phyloP scores from a whole-genome alignment of 805 yeast species.

The Starmerella davenportii region DNA sequence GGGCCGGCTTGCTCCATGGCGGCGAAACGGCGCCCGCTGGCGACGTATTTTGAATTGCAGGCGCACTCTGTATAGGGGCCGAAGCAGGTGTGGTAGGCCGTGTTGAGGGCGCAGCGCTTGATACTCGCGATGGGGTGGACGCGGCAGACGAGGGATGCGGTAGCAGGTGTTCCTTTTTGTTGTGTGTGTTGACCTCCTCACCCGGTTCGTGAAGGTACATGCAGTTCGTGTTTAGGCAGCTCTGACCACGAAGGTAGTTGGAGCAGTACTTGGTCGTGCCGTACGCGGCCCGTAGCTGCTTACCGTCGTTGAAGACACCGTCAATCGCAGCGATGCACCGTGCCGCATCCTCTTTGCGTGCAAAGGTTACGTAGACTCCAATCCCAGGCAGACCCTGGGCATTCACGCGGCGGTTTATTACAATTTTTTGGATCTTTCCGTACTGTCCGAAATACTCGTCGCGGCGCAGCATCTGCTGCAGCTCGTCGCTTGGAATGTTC shows the following conservation, averaged over 20 bases:
- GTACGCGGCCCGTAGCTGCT: conserved; percentile 79
- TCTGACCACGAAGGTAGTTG: conserved; percentile 83
- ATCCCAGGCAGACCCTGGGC: conserved; percentile 53
- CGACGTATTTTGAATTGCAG: background rate
- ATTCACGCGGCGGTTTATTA: conserved; percentile 59
- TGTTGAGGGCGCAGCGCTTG: background rate
- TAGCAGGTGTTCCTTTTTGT: conserved; percentile 20
- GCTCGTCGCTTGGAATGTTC: conserved; percentile 64
- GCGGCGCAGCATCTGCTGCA: conserved; percentile 62
- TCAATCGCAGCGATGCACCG: conserved; percentile 80
- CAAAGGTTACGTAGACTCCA: conserved; percentile 89
- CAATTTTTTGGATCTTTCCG: conserved; percentile 86
- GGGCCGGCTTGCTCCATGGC: conserved; percentile 12
- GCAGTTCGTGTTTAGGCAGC: conserved; percentile 96
- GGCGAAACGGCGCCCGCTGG: conserved; percentile 3
- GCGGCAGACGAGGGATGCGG: conserved; percentile 1
- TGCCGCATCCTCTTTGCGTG: conserved; percentile 87
- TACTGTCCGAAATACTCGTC: conserved; percentile 97
- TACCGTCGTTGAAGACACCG: conserved; percentile 85
- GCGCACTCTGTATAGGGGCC: background rate
- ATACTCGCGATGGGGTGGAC: background rate
- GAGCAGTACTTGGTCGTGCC: conserved; percentile 98
- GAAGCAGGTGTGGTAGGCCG: background rate
- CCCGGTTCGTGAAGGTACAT: conserved; percentile 99
- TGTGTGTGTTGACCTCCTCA: conserved; percentile 94